phyloP scores from a whole-genome alignment of 2,329 filamentous ascomycete genomes.

The Cordyceps cateniannulata region DNA sequence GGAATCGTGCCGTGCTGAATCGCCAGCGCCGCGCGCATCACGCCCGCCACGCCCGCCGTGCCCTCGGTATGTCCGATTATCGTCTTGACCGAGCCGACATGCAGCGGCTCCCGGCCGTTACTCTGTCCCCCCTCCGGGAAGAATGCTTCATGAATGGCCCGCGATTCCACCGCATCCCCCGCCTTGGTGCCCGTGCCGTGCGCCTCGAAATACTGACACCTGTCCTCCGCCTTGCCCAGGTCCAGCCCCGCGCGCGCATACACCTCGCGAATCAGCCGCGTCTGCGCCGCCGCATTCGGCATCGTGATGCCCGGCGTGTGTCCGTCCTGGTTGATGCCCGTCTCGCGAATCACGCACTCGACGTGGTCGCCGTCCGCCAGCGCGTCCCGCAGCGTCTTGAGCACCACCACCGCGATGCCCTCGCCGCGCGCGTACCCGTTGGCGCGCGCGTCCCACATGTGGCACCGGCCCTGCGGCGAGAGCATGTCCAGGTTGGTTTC shows the following conservation, averaged over 20 bases:
- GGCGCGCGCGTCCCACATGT: constrained; percentile 26
- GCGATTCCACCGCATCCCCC: constrained; percentile 44
- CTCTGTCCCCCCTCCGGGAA: background rate
- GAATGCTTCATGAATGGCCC: constrained; percentile 20
- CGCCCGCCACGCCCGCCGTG: constrained; percentile 21
- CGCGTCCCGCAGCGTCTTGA: constrained; percentile 49
- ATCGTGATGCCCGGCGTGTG: constrained; percentile 47
- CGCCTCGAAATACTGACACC: constrained; percentile 31
- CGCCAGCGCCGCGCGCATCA: constrained; percentile 20
- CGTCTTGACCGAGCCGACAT: constrained; percentile 22
- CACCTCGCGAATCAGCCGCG: constrained; percentile 21
- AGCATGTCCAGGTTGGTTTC: constrained; percentile 39
- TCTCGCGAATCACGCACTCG: constrained; percentile 42
- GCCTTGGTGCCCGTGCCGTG: constrained; percentile 44
- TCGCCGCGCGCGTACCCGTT: constrained; percentile 52
- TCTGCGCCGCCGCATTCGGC: constrained; percentile 41
- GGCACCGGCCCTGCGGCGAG: constrained; percentile 41
- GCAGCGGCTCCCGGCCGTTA: background rate
- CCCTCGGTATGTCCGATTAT: constrained; percentile 24
- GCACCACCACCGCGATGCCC: constrained; percentile 42
- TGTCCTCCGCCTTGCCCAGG: constrained; percentile 18
- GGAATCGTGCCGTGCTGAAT: constrained; percentile 18
- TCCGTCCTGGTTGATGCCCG: constrained; percentile 46
- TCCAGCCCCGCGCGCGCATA: constrained; percentile 22
- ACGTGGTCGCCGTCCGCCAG: constrained; percentile 45